Base-by-base conservation (phyloP, 192 early-diverging fungal species). In the Coemansia reversa region DNA sequence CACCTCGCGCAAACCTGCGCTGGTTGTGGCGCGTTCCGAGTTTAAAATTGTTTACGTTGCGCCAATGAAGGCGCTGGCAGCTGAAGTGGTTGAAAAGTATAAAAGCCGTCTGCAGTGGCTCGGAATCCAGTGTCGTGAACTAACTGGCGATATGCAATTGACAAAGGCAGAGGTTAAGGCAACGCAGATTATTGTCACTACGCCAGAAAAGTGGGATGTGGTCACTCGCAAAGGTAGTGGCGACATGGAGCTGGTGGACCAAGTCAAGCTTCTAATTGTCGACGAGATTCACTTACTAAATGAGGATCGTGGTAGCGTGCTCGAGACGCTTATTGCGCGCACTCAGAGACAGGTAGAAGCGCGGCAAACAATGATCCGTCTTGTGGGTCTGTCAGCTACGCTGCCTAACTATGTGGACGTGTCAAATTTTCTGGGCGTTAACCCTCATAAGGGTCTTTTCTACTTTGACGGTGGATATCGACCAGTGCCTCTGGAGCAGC, bases 161-260 rank as follows among this genome's bases (percentile, higher is more conserved):
- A 98, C 97, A 8, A 96, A 95, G 66, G 82, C 91, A 3, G 96
- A 99, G 76, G 91, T 99, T 25, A 83, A 82, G 25, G 87, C 86
- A 20, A 99, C 96, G 2, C 95, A 99, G 75, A 94, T 99, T 65
- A 94, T 99, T 76, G 96, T 99, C 25, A 98, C 96, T 6, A 99
- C 97, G 0, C 97, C 97, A 0, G 97, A 99, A 73, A 99, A 98
- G 58, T 99, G 97, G 97, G 97, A 99, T 82, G 97, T 98, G 11
- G 94, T 99, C 9, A 99, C 97, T 20, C 87, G 97, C 62, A 99
- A 99, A 74, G 85, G 89, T 39, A 91, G 88, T 18, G 96, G 97
- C 22, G 97, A 99, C 83, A 91, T 88, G 12, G 95, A 98, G 63
- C 84, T 99, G 9, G 87, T 83, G 16, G 83, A 93, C 67, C 94